Evolutionary conservation across 2,329 filamentous ascomycete genomes (phyloP).

Genomic region (Cladosporium sphaerospermum): DNA sequence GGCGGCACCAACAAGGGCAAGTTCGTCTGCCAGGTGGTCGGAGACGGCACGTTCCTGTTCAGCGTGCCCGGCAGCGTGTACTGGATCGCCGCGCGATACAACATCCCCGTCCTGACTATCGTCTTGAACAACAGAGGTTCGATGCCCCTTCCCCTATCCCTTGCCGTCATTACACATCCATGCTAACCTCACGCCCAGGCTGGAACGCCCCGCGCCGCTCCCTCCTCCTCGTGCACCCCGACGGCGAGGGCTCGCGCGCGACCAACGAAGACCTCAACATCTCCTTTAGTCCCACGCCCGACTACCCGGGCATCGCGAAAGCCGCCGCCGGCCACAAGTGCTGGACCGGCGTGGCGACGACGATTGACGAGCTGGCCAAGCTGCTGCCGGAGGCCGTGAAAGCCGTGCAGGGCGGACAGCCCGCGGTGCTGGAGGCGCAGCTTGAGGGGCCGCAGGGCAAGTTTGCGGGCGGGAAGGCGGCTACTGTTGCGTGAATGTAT

Average conservation of each 20-base stretch:
- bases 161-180: not conserved
- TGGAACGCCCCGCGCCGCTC: conserved; percentile 62
- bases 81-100: conserved; percentile 61
- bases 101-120: conserved; percentile 60
- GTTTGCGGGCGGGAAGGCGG: conserved; percentile 37
- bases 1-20: conserved; percentile 48
- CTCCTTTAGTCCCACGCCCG: conserved; percentile 58
- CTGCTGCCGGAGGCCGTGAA: conserved; percentile 46
- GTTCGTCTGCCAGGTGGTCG: conserved; percentile 59
- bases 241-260: conserved; percentile 55
- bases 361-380: conserved; percentile 47
- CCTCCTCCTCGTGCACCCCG: conserved; percentile 59
- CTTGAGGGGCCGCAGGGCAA: conserved; percentile 52
- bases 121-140: conserved; percentile 61
- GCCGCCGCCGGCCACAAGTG: conserved; percentile 57
- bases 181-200: conserved; percentile 30
- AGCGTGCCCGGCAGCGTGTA: conserved; percentile 60
- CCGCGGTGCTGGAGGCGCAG: conserved; percentile 59
- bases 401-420: conserved; percentile 50
- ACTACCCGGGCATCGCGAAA: conserved; percentile 62
- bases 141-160: not conserved
- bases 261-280: conserved; percentile 62
- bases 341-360: conserved; percentile 55
- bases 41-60: conserved; percentile 63
- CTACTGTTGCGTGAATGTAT: conserved; percentile 14